Evolutionary conservation across 176 grass and related monocot genomes (phyloP), one percentile per base, ranked within the genome.

Genomic region (Zoysia japonica): DNA sequence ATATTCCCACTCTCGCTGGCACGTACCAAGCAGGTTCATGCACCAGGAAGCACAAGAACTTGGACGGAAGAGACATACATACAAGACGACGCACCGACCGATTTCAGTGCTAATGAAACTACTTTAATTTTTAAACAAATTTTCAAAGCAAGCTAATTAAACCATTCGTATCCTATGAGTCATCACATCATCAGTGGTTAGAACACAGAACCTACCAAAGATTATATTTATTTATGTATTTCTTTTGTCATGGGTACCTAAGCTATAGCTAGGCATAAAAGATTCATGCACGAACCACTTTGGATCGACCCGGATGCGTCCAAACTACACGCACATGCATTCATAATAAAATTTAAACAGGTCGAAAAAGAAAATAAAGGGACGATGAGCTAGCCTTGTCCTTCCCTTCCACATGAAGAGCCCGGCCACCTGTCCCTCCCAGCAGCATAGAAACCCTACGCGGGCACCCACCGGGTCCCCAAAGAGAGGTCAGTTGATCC

Each of bases 51-150:
- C 56, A 79, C 15, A 19, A 1, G 64, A 68, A 68, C 43, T 14
- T 57, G n/a, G 50, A 16, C 39, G 11, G 62, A 61, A 49, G 64
- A 42, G 75, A 13, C 16, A 9, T 65, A 39, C 71, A 53, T 68
- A 39, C 78, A 76, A 86, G 39, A 81, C 72, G 78, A 87, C 85
- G 47, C 80, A 84, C 80, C 80, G 86, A 83, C 80, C 11, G 2
- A 9, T 49, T 1, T 11, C 11, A 9, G 6, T 11, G 10, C 1
- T 8, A 40, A 65, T 48, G 78, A 83, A 50, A 87, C 37, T 66
- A 70, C 11, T 42, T n/a, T 69, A 8, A 13, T 5, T 28, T 28
- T 28, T 28, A 28, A 28, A 28, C 28, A 28, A 28, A 28, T 28
- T 28, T 28, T 28, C 28, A 28, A 28, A 28, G 8, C 6, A 77